Base-by-base conservation (phyloP, 139 green algal genomes). In the Penium margaritaceum region DNA sequence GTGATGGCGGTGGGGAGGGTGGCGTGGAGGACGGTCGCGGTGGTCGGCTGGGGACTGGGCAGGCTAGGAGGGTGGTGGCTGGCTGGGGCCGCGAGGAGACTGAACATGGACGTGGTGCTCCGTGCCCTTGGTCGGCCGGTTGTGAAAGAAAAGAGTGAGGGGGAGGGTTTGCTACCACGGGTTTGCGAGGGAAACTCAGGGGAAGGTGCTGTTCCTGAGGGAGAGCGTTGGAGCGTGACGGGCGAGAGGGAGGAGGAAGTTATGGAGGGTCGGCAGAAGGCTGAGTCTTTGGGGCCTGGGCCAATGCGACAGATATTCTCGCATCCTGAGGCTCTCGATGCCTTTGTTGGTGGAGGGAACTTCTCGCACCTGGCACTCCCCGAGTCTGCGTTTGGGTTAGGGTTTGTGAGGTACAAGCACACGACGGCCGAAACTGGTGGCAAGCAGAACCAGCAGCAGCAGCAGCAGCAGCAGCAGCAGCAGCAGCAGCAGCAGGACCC, bases 401-500 rank as follows among this genome's bases (percentile, higher is more conserved):
- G 63, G n/a, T 71, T 71, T 19, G 27, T 36, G 63, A 30, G 63
- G 19, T 71, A 67, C 34, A 67, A 27, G 33, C 33, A n/a, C n/a
- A n/a, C n/a, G n/a, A n/a, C n/a, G n/a, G n/a, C n/a, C n/a, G n/a
- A n/a, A n/a, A n/a, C n/a, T n/a, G n/a, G n/a, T n/a, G n/a, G n/a
- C n/a, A n/a, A n/a, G n/a, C n/a, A n/a, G n/a, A n/a, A n/a, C n/a
- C n/a, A n/a, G n/a, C n/a, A n/a, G n/a, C n/a, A n/a, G n/a, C n/a
- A n/a, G n/a, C n/a, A n/a, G n/a, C n/a, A n/a, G n/a, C n/a, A n/a
- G n/a, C n/a, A n/a, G n/a, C n/a, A n/a, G n/a, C n/a, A n/a, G n/a
- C n/a, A n/a, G n/a, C n/a, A n/a, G n/a, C n/a, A n/a, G n/a, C n/a
- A n/a, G n/a, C n/a, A n/a, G n/a, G n/a, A n/a, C n/a, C n/a, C n/a